Evolutionary conservation across 2,329 filamentous ascomycete genomes (phyloP).

Genomic region (Beauveria medogensis): DNA sequence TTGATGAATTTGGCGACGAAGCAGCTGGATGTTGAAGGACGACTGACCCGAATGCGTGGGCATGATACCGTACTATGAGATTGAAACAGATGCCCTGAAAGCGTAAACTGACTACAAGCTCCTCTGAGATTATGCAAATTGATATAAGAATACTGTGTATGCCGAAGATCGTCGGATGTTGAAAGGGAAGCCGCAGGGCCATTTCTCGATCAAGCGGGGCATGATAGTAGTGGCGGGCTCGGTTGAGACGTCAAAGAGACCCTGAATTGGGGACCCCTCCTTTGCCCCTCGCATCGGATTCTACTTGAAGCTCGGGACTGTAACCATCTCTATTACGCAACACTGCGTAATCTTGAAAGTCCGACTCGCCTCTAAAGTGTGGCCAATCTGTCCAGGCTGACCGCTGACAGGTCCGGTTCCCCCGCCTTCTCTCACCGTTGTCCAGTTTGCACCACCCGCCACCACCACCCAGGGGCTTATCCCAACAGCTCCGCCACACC

Average conservation of each 20-base stretch:
- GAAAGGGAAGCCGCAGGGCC: not conserved
- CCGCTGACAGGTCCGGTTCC: not conserved
- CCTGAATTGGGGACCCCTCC: not conserved
- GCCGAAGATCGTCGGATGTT: not conserved
- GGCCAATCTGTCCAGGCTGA: not conserved
- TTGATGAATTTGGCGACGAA: not conserved
- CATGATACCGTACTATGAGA: too few species aligned
- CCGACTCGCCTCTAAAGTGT: not conserved
- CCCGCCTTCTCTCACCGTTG: not conserved
- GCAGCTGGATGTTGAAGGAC: too few species aligned
- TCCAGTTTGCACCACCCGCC: not conserved
- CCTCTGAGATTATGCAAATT: too few species aligned
- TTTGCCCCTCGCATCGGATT: not conserved
- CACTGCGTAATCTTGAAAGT: not conserved
- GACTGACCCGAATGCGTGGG: too few species aligned
- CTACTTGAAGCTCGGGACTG: not conserved
- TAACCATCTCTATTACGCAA: not conserved
- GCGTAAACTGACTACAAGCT: too few species aligned
- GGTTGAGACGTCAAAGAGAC: not conserved
- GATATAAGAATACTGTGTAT: too few species aligned
- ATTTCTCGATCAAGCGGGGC: slow-evolving; percentile 2
- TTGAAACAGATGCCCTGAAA: too few species aligned
- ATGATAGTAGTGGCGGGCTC: not conserved
- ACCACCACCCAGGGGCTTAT: not conserved
- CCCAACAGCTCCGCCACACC: slow-evolving; percentile 1